Percentiles rank a stretch among this genome's conserved stretches.
Conservation (phyloP, 2,329 filamentous ascomycete species). For the Aspergillus ruber region DNA sequence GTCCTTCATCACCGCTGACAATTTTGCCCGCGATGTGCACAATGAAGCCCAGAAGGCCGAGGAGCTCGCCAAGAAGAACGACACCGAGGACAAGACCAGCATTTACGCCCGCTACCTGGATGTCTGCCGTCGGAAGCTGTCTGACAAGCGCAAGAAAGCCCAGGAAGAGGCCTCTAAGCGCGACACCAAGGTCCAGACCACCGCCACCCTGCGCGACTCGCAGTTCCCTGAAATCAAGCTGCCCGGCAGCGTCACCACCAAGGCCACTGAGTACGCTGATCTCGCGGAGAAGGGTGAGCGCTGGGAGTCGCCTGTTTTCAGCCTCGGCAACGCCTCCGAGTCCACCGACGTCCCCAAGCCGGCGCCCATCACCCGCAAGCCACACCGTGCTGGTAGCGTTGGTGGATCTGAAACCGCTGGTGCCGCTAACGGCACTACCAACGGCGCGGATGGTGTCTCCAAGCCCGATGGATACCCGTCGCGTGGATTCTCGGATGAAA, state of each 20-base stretch:
- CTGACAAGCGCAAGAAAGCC: constrained; percentile 68
- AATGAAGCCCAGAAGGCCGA: constrained; percentile 70
- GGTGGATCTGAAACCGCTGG: constrained; percentile 4
- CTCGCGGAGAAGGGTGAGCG: constrained; percentile 79
- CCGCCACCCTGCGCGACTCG: constrained; percentile 80
- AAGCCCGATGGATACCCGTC: constrained; percentile 11
- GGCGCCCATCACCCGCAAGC: constrained; percentile 52
- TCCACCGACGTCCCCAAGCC: constrained; percentile 63
- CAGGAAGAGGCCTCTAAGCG: constrained; percentile 45
- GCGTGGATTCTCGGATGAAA: constrained; percentile 26
- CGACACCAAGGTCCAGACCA: constrained; percentile 72
- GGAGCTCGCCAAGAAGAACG: constrained; percentile 53
- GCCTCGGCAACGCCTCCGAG: constrained; percentile 69
- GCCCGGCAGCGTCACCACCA: constrained; percentile 81
- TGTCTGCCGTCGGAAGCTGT: constrained; percentile 66
- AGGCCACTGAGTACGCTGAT: constrained; percentile 89
- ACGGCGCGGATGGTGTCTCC: neutral
- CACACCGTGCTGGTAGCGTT: constrained; percentile 41
- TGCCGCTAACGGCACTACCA: neutral
- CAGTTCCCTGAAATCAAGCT: constrained; percentile 86
- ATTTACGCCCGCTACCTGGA: constrained; percentile 79
- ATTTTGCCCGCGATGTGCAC: constrained; percentile 68
- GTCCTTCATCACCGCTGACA: constrained; percentile 68
- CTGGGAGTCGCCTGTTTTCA: constrained; percentile 94
- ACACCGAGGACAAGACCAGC: constrained; percentile 69